phyloP scores from a whole-genome alignment of 148 eudicot genomes.

The Talinum fruticosum region DNA sequence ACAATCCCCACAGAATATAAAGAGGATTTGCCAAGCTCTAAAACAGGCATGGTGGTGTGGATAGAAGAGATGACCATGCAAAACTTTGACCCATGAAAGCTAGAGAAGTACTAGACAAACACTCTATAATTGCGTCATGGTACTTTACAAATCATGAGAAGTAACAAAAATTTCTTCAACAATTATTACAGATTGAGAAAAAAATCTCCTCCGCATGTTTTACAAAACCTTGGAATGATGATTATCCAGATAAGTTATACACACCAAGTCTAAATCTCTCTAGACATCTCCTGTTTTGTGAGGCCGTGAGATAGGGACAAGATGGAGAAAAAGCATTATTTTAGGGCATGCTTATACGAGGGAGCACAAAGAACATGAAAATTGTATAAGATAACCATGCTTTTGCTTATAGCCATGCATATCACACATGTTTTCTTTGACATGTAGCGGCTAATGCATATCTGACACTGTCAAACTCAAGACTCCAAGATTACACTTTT shows the following conservation, averaged over 20 bases:
- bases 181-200: neutral
- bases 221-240: neutral
- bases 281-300: neutral
- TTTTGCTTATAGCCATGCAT: neutral
- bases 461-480: neutral
- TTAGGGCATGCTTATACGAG: neutral
- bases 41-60: neutral
- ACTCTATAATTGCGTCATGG: neutral
- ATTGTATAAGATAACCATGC: neutral
- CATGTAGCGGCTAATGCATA: neutral
- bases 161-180: neutral
- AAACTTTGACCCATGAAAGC: neutral
- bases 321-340: neutral
- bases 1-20: neutral
- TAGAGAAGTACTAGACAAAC: neutral
- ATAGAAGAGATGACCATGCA: neutral
- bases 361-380: neutral
- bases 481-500: neutral
- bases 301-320: neutral
- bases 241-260: neutral
- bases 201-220: neutral
- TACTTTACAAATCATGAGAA: neutral
- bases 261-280: neutral
- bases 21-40: neutral
- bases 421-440: neutral